Evolutionary conservation across 202 grass and related monocot genomes (phyloP).

Genomic region (Setaria italica): DNA sequence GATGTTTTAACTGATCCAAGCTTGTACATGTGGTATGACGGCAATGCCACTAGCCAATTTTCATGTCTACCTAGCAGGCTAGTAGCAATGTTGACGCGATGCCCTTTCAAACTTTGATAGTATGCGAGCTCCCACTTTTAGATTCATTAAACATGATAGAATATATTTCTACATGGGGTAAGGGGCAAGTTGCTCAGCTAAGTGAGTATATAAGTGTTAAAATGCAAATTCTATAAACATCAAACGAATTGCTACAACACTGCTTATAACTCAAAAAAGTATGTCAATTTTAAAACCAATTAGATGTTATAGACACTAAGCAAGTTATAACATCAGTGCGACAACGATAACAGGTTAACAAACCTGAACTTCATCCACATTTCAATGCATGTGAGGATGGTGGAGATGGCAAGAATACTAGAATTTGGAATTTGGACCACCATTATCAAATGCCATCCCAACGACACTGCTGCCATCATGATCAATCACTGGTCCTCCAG

Average conservation of each 20-base stretch:
- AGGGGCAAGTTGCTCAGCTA: not conserved
- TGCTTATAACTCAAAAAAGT: not conserved
- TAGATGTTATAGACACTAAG: not conserved
- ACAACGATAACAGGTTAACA: not conserved
- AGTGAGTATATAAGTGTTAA: not conserved
- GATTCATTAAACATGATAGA: not conserved
- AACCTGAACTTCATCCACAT: slow-evolving; percentile 40
- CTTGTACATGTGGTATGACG: not conserved
- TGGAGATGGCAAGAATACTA: not conserved
- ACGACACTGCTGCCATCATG: not conserved
- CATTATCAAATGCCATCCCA: not conserved
- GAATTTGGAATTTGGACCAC: accelerated
- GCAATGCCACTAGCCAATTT: not conserved
- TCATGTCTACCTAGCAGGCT: not conserved
- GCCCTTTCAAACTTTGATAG: no score
- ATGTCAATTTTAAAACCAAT: not conserved
- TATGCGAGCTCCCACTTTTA: not conserved
- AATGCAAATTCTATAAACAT: not conserved
- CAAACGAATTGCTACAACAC: not conserved
- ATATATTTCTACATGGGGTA: not conserved
- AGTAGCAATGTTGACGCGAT: no score
- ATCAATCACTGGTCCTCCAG: slow-evolving; percentile 18
- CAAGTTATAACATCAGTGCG: not conserved
- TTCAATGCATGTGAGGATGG: slow-evolving; percentile 24
- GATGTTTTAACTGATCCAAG: not conserved